phyloP scores from a whole-genome alignment of 78 protist species.

The Emiliania huxleyi region DNA sequence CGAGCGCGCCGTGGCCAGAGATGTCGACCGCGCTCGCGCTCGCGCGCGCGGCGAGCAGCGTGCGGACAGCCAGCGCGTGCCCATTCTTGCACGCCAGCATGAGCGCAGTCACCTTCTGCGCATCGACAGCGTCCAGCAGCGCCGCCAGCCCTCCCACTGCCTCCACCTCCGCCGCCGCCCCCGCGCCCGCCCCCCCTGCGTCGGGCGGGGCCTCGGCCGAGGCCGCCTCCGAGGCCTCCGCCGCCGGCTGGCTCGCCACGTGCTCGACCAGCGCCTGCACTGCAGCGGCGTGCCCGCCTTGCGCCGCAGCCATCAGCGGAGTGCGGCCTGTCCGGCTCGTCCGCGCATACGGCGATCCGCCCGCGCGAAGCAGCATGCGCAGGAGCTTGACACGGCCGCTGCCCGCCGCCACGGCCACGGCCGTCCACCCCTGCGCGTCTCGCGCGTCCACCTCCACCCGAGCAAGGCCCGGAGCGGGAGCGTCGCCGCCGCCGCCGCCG shows the following conservation, averaged over 20 bases:
- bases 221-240: background rate
- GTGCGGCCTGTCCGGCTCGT: background rate
- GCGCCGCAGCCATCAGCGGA: slow-evolving; percentile 11
- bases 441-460: background rate
- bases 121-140: background rate
- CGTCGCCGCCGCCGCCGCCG: background rate
- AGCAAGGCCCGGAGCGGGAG: background rate
- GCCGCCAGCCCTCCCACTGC: background rate
- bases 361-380: background rate
- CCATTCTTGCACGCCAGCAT: background rate
- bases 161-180: background rate
- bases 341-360: background rate
- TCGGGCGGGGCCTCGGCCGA: background rate
- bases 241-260: background rate
- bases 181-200: background rate
- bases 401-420: background rate
- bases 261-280: background rate
- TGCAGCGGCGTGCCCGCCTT: background rate
- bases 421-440: background rate
- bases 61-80: background rate
- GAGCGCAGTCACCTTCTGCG: background rate
- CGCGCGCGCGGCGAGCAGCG: background rate
- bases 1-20: background rate
- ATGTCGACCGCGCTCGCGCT: background rate
- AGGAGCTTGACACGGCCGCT: background rate